These are phyloP conservation scores for Quercus rubra DNA, from an alignment of 306 rosid genomes.

Conservation along the genomic window DNA sequence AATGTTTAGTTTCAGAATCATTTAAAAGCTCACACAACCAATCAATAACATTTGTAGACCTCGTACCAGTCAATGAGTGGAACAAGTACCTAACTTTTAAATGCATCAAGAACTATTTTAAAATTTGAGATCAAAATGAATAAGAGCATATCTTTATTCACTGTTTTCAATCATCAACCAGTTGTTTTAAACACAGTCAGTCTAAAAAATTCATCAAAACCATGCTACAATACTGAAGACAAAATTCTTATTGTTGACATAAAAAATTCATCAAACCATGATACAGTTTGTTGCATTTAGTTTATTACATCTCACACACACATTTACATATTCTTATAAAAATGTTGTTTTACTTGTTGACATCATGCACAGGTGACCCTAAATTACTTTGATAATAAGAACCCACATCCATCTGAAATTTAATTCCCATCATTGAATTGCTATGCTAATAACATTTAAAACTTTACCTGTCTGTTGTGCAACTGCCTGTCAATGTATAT, in stretches of 20 bases:
- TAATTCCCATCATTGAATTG: neutral
- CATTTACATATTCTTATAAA: too few relatives aligned
- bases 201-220: slow-evolving; percentile 6
- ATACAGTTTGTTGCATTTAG: neutral
- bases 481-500: slow-evolving; percentile 95
- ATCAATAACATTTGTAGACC: slow-evolving; percentile 9
- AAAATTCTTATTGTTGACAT: neutral
- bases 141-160: neutral
- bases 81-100: neutral
- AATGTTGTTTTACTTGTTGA: neutral
- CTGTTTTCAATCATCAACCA: slow-evolving; percentile 13
- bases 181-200: neutral
- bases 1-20: slow-evolving; percentile 30
- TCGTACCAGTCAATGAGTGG: neutral
- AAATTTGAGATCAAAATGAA: neutral
- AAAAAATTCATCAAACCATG: neutral
- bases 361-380: neutral
- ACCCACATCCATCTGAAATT: neutral
- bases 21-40: neutral
- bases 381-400: neutral
- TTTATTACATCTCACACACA: neutral
- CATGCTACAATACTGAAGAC: slow-evolving; percentile 2
- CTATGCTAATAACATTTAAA: slow-evolving; percentile 1
- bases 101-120: slow-evolving; percentile 6
- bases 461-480: slow-evolving; percentile 85